Evolutionary conservation across 768 basidiomycete species (phyloP).

Genomic region (Phylloporus rhodoxanthus): DNA sequence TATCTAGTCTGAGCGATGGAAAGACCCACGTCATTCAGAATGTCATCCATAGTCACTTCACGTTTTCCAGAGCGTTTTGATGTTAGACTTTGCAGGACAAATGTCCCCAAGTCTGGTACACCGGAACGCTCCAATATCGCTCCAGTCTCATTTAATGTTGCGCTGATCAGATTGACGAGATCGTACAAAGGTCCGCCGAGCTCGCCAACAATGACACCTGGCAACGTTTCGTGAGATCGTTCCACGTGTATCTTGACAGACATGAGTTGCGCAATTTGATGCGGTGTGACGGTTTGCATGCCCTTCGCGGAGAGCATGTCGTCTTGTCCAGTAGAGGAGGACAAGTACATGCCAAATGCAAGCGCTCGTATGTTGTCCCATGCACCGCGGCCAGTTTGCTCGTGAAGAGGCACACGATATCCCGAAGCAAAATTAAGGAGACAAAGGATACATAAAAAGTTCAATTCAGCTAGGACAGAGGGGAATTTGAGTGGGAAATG

Average conservation of each 20-base stretch:
- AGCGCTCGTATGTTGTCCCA: constrained; percentile 80
- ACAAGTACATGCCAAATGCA: constrained; percentile 65
- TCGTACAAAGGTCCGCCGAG: constrained; percentile 70
- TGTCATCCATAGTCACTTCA: constrained; percentile 44
- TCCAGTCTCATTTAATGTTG: constrained; percentile 69
- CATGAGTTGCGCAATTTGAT: constrained; percentile 69
- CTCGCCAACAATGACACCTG: constrained; percentile 68
- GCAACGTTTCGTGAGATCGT: constrained; percentile 59
- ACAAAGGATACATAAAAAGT: constrained; percentile 70
- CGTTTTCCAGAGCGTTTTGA: constrained; percentile 30
- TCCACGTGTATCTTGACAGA: constrained; percentile 66
- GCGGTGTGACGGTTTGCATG: constrained; percentile 47
- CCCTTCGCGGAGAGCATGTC: constrained; percentile 65
- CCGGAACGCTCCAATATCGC: constrained; percentile 51
- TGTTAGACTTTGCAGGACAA: constrained; percentile 64
- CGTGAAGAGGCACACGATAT: constrained; percentile 69
- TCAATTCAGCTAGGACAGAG: constrained; percentile 68
- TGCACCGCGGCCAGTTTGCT: constrained; percentile 69
- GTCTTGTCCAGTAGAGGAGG: constrained; percentile 47
- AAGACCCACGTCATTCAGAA: constrained; percentile 55
- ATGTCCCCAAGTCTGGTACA: constrained; percentile 65
- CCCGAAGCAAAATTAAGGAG: constrained; percentile 82
- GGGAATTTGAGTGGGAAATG: constrained; percentile 76
- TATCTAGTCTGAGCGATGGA: neutral
- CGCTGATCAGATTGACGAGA: constrained; percentile 61